Conservation (phyloP, 1,284 basidiomycete species). For the Thelephora terrestris region DNA sequence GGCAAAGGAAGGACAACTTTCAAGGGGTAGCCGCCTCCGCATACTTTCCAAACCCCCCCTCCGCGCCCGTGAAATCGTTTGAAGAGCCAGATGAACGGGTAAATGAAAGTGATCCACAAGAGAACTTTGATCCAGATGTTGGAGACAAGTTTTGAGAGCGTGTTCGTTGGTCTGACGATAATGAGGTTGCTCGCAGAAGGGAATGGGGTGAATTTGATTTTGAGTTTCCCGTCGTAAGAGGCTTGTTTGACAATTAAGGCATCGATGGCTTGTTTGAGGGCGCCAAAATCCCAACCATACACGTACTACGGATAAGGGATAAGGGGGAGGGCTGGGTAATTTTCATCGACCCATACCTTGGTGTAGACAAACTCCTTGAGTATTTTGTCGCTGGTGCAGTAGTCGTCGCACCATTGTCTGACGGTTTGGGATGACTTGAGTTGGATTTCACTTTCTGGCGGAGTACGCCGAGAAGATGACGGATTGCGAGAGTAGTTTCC, state of each 20-base stretch:
- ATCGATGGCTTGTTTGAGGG: constrained; percentile 42
- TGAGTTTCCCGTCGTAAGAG: constrained; percentile 40
- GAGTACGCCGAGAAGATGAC: neutral
- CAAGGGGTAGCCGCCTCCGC: constrained; percentile 58
- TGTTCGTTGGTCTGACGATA: constrained; percentile 51
- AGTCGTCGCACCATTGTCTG: constrained; percentile 63
- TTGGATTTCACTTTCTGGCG: constrained; percentile 11
- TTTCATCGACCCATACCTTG: constrained; percentile 30
- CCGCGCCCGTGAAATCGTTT: constrained; percentile 48
- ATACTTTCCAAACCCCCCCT: constrained; percentile 59
- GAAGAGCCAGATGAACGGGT: constrained; percentile 67
- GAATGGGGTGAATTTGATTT: constrained; percentile 35
- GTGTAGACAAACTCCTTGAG: constrained; percentile 59
- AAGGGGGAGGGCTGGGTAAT: no score
- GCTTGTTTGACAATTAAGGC: constrained; percentile 41
- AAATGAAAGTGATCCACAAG: constrained; percentile 52
- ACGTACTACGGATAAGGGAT: constrained; percentile 31
- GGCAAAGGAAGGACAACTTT: constrained; percentile 33
- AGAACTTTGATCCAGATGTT: constrained; percentile 58
- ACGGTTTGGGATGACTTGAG: constrained; percentile 43
- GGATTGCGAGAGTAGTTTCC: constrained; percentile 3
- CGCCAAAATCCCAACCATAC: constrained; percentile 61
- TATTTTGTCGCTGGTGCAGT: constrained; percentile 45
- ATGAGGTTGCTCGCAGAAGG: constrained; percentile 29
- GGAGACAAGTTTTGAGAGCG: constrained; percentile 47